Conservation (phyloP, 1,284 basidiomycete genomes). For the Leccinum angustisporum region DNA sequence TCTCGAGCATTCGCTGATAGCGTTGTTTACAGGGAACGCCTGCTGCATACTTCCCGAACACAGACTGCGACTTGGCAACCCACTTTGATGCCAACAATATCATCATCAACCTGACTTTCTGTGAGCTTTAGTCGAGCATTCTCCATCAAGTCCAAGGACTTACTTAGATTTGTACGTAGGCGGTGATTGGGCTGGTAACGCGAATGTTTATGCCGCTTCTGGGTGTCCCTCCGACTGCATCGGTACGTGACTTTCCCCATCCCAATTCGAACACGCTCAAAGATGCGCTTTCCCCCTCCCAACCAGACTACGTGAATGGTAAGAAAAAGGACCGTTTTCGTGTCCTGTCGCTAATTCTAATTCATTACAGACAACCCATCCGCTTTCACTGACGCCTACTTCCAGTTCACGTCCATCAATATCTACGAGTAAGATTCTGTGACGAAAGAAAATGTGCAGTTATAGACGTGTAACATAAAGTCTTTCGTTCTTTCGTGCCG, state of each 20-base stretch:
- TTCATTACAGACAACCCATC: constrained; percentile 40
- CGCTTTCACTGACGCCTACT: constrained; percentile 53
- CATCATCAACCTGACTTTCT: constrained; percentile 43
- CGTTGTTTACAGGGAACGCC: constrained; percentile 35
- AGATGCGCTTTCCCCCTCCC: neutral
- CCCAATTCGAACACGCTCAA: neutral
- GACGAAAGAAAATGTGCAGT: neutral
- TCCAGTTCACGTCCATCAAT: constrained; percentile 44
- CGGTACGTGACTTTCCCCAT: constrained; percentile 20
- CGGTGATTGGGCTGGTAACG: constrained; percentile 44
- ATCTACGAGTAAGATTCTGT: constrained; percentile 33
- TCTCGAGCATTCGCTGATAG: constrained; percentile 14
- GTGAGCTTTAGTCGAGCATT: constrained; percentile 20
- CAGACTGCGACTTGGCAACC: constrained; percentile 36
- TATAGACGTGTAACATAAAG: constrained; percentile 1
- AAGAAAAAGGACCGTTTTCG: constrained; percentile 10
- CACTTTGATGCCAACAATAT: constrained; percentile 42
- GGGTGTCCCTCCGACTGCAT: constrained; percentile 38
- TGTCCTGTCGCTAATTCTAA: neutral
- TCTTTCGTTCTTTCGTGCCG: neutral
- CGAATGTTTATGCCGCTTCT: constrained; percentile 30
- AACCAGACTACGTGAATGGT: constrained; percentile 35
- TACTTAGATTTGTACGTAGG: constrained; percentile 25
- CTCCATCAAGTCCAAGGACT: neutral
- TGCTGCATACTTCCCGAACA: constrained; percentile 40